Percentiles rank a stretch among this genome's conserved stretches.
phyloP scores from a whole-genome alignment of 1,284 basidiomycete genomes.

The Malassezia slooffiae region DNA sequence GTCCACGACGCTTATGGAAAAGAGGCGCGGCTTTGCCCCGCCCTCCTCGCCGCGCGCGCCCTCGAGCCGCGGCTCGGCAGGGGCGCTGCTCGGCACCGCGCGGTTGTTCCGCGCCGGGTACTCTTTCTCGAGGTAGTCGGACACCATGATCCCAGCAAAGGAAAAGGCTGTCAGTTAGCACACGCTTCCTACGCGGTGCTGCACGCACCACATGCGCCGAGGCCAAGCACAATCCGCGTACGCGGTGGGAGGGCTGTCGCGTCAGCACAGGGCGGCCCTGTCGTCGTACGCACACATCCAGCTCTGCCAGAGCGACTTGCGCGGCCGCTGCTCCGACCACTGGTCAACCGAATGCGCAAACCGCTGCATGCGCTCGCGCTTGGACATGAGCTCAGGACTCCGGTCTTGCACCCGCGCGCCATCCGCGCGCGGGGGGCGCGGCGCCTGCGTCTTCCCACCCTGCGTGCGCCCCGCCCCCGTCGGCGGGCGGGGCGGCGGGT shows the following conservation, averaged over 20 bases:
- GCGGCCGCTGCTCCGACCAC: constrained; percentile 9
- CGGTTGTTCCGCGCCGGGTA: constrained; percentile 5
- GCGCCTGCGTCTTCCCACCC: no score
- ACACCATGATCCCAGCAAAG: constrained; percentile 8
- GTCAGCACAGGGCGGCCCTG: not conserved
- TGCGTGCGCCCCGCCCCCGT: no score
- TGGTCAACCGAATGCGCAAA: constrained; percentile 3
- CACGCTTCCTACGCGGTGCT: no score
- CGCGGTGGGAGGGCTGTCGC: constrained; percentile 10
- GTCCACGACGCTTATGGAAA: constrained; percentile 15
- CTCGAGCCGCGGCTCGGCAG: not conserved
- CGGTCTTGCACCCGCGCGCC: no score
- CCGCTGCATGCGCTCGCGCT: constrained; percentile 3
- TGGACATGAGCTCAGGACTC: no score
- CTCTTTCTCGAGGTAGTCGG: constrained; percentile 12
- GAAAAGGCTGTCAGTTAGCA: constrained; percentile 1
- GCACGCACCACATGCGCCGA: constrained; percentile 6
- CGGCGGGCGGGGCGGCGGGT: no score
- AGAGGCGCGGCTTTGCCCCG: constrained; percentile 11
- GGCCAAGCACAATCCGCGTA: constrained; percentile 8
- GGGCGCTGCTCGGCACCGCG: not conserved
- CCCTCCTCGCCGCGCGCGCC: not conserved
- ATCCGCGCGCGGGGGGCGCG: no score
- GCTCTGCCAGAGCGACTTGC: constrained; percentile 11
- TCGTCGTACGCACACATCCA: constrained; percentile 12